Conservation (phyloP, 177 flowering plant genomes). For the Vitis hybrid region DNA sequence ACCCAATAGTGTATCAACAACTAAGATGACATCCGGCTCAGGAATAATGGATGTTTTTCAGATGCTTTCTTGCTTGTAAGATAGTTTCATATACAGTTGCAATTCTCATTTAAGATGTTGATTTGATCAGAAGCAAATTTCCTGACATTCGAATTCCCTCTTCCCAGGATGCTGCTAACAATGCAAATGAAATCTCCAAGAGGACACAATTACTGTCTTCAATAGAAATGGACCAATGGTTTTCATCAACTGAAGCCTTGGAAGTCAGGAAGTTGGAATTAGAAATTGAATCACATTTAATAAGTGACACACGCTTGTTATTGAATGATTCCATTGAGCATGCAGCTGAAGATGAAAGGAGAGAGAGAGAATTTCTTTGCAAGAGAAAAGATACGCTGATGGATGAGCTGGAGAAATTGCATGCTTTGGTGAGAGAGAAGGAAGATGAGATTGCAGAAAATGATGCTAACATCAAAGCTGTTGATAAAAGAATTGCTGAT, state of each 20-base stretch:
- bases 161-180: constrained; percentile 51
- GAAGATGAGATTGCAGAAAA: constrained; percentile 74
- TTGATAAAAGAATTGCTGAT: constrained; percentile 54
- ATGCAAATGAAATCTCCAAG: constrained; percentile 42
- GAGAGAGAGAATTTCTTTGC: constrained; percentile 50
- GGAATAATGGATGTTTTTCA: background rate
- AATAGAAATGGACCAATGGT: constrained; percentile 57
- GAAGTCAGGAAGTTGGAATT: constrained; percentile 62
- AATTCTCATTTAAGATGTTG: background rate
- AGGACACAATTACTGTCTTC: constrained; percentile 42
- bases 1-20: too few species aligned
- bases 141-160: constrained; percentile 4
- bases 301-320: constrained; percentile 45
- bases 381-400: constrained; percentile 40
- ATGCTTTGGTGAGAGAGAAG: constrained; percentile 56
- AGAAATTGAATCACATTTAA: constrained; percentile 54
- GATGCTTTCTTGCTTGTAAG: background rate
- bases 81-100: background rate
- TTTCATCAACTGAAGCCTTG: constrained; percentile 49
- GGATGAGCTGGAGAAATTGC: constrained; percentile 61
- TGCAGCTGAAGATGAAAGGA: constrained; percentile 43
- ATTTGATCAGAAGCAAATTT: background rate
- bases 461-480: constrained; percentile 46
- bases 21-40: too few species aligned
- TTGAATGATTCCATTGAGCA: constrained; percentile 43